These are phyloP conservation scores for Cronartium ribicola DNA, from an alignment of 1,284 basidiomycete species.

Conservation along the genomic window DNA sequence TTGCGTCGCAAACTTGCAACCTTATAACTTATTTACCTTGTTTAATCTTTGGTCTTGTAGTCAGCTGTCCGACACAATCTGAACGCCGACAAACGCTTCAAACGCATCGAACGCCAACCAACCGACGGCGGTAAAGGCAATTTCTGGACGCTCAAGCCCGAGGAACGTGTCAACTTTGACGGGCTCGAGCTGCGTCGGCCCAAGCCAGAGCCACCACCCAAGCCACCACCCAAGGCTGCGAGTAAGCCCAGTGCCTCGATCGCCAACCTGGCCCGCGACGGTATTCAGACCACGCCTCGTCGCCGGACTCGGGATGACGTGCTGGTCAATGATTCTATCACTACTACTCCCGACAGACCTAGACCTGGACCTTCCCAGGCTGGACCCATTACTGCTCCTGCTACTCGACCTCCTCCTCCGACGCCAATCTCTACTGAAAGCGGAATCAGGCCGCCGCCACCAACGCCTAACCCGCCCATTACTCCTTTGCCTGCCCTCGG, in stretches of 20 bases:
- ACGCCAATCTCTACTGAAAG: background rate
- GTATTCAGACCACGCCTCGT: background rate
- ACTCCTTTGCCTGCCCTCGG: background rate
- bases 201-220: background rate
- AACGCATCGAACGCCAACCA: slow-evolving; percentile 25
- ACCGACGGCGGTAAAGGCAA: slow-evolving; percentile 37
- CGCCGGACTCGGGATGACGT: background rate
- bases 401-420: background rate
- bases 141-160: slow-evolving; percentile 29
- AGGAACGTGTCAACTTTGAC: slow-evolving; percentile 34
- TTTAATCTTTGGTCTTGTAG: slow-evolving; percentile 1
- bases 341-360: background rate
- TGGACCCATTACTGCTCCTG: background rate
- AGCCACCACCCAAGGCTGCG: background rate
- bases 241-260: background rate
- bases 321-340: background rate
- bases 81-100: slow-evolving; percentile 38
- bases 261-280: background rate
- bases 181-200: slow-evolving; percentile 21
- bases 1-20: background rate
- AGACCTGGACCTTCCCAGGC: background rate
- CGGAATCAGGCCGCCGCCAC: background rate
- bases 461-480: background rate
- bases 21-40: background rate
- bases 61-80: slow-evolving; percentile 38